A percentile compares a stretch with the other conserved stretches of the same genome.
These are phyloP conservation scores for Boletus insuetus DNA, from an alignment of 768 basidiomycete species.

Conservation along the genomic window DNA sequence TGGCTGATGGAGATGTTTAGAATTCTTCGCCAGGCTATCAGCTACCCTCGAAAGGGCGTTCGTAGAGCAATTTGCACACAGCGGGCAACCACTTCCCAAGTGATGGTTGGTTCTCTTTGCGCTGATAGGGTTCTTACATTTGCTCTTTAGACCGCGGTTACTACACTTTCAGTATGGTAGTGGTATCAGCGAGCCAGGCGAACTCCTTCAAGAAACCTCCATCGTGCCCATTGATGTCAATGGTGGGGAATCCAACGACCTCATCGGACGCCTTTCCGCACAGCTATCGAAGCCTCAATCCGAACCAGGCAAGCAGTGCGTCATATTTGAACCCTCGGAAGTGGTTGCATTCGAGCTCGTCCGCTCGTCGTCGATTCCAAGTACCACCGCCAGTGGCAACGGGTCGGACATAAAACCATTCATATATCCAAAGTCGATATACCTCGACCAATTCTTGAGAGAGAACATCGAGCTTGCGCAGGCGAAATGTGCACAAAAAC, in stretches of 20 bases:
- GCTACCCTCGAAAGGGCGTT: constrained; percentile 44
- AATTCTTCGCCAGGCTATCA: constrained; percentile 46
- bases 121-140: constrained; percentile 2
- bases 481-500: constrained; percentile 33
- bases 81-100: constrained; percentile 34
- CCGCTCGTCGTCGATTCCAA: constrained; percentile 24
- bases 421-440: constrained; percentile 61
- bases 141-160: constrained; percentile 34
- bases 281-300: constrained; percentile 30
- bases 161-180: constrained; percentile 57
- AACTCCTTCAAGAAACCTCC: constrained; percentile 36
- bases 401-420: constrained; percentile 39
- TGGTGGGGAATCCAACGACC: constrained; percentile 46
- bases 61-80: constrained; percentile 35
- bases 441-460: constrained; percentile 69
- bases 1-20: constrained; percentile 32
- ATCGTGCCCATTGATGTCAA: constrained; percentile 55
- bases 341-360: constrained; percentile 57
- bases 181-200: constrained; percentile 35
- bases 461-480: constrained; percentile 49
- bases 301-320: constrained; percentile 42
- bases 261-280: constrained; percentile 49
- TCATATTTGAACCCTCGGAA: constrained; percentile 62
- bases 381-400: constrained; percentile 9
- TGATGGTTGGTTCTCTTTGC: constrained; percentile 4